These are phyloP conservation scores for Cryptococcus depauperatus DNA, from an alignment of 1,284 basidiomycete species.

Conservation along the genomic window DNA sequence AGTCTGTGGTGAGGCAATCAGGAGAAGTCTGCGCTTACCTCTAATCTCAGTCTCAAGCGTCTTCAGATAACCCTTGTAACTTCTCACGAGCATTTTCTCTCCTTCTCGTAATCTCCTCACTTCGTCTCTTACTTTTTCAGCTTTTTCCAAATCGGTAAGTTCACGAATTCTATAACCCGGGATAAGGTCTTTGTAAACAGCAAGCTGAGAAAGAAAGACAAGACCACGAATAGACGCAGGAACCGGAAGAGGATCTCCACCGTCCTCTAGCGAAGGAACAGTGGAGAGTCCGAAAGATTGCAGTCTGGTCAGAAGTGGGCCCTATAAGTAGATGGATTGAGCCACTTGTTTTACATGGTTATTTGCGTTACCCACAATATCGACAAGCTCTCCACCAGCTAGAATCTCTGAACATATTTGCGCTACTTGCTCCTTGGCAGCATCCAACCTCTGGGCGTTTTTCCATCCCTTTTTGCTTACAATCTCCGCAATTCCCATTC, in stretches of 20 bases:
- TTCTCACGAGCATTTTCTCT: slow-evolving; percentile 86
- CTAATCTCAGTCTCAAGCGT: slow-evolving; percentile 78
- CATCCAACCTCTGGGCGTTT: slow-evolving; percentile 59
- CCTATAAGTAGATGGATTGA: slow-evolving; percentile 63
- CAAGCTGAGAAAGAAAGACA: slow-evolving; percentile 81
- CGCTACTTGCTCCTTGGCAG: slow-evolving; percentile 84
- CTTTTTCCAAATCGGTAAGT: slow-evolving; percentile 80
- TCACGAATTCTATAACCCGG: slow-evolving; percentile 72
- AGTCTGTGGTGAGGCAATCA: background rate
- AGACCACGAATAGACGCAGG: slow-evolving; percentile 77
- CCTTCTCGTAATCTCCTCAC: slow-evolving; percentile 85
- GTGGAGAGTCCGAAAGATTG: slow-evolving; percentile 70
- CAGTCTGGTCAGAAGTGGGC: slow-evolving; percentile 74
- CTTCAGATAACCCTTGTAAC: slow-evolving; percentile 84
- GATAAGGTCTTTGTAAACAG: slow-evolving; percentile 91
- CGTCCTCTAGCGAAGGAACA: slow-evolving; percentile 59
- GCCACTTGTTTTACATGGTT: background rate
- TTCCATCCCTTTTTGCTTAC: slow-evolving; percentile 52
- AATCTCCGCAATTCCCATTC: slow-evolving; percentile 68
- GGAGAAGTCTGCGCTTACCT: slow-evolving; percentile 53
- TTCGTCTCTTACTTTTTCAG: slow-evolving; percentile 90
- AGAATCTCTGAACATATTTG: slow-evolving; percentile 80
- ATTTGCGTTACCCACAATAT: slow-evolving; percentile 40
- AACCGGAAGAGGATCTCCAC: slow-evolving; percentile 57
- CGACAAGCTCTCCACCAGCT: slow-evolving; percentile 54